A percentile compares a stretch with the other conserved stretches of the same genome.
phyloP scores from a whole-genome alignment of 257 asterid species.

The Ophiorrhiza pumila region DNA sequence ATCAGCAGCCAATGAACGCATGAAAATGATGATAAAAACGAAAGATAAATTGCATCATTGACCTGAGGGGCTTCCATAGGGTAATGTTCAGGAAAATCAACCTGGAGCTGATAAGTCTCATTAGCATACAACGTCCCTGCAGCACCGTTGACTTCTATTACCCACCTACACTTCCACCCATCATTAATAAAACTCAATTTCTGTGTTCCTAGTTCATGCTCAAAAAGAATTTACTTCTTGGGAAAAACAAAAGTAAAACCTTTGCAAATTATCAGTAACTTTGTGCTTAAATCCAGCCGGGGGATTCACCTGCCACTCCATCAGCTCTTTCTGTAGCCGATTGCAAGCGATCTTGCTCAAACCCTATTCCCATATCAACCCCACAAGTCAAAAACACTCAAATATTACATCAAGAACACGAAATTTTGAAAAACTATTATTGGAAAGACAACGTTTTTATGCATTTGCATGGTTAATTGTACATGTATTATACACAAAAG shows the following conservation, averaged over 20 bases:
- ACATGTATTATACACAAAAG: not conserved
- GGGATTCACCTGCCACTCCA: slow-evolving; percentile 96
- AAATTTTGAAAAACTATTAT: not conserved
- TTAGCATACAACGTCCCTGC: slow-evolving; percentile 42
- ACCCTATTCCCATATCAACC: slow-evolving; percentile 34
- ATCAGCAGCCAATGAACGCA: not conserved
- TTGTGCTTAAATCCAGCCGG: slow-evolving; percentile 89
- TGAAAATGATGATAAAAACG: not conserved
- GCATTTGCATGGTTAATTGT: not conserved
- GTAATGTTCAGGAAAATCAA: slow-evolving; percentile 55
- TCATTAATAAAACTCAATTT: not conserved
- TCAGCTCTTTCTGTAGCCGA: slow-evolving; percentile 91
- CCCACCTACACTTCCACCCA: slow-evolving; percentile 32
- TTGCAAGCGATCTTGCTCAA: slow-evolving; percentile 98
- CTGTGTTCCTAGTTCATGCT: not conserved
- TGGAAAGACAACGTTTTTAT: not conserved
- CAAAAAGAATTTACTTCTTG: not conserved
- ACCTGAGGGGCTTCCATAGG: slow-evolving; percentile 63
- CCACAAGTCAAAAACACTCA: not conserved
- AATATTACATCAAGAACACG: not conserved
- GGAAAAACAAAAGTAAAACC: slow-evolving; percentile 34
- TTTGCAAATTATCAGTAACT: slow-evolving; percentile 87
- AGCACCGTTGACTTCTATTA: slow-evolving; percentile 47
- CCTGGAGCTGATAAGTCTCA: slow-evolving; percentile 52
- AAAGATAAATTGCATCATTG: not conserved